Evolutionary conservation across 2,329 filamentous ascomycete genomes (phyloP).

Genomic region (Beauveria asiatica): DNA sequence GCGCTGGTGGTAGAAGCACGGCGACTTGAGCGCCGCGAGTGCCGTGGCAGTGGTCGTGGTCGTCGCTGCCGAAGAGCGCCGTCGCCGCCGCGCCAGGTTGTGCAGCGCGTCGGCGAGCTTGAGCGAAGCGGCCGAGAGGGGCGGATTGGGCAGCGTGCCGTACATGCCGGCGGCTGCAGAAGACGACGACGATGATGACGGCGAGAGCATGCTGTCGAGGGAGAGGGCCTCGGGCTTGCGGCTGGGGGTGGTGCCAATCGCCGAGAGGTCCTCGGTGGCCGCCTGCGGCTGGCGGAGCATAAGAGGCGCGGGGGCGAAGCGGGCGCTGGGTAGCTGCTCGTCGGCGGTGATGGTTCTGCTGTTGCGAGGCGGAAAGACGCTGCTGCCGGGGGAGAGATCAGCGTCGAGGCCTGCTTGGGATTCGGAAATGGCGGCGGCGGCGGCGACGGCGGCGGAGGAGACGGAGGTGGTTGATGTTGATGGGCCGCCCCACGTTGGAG

Average conservation of each 20-base stretch:
- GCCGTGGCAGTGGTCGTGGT: constrained; percentile 26
- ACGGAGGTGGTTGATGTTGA: constrained; percentile 7
- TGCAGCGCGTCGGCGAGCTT: constrained; percentile 55
- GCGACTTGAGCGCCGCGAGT: constrained; percentile 68
- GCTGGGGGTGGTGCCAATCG: constrained; percentile 51
- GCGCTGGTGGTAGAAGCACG: constrained; percentile 95
- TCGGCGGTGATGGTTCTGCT: constrained; percentile 52
- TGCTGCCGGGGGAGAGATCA: not conserved
- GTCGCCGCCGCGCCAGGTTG: constrained; percentile 37
- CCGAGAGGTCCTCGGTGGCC: constrained; percentile 25
- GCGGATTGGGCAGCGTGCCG: constrained; percentile 24
- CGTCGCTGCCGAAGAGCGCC: constrained; percentile 18
- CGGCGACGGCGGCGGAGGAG: not conserved
- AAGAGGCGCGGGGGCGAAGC: not conserved
- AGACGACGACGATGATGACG: constrained; percentile 23
- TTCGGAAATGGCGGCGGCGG: constrained; percentile 7
- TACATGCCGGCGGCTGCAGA: constrained; percentile 26
- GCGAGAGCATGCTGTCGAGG: constrained; percentile 49
- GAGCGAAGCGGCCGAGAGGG: constrained; percentile 44
- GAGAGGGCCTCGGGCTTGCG: constrained; percentile 43
- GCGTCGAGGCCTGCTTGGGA: not conserved
- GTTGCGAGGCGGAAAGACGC: constrained; percentile 31
- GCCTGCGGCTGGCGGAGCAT: constrained; percentile 4
- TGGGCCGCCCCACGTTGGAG: constrained; percentile 3
- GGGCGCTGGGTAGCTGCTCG: not conserved